Evolutionary conservation across 441 rosid species (phyloP), one percentile per base, ranked within the genome.

Genomic region (Erysimum pusillum): DNA sequence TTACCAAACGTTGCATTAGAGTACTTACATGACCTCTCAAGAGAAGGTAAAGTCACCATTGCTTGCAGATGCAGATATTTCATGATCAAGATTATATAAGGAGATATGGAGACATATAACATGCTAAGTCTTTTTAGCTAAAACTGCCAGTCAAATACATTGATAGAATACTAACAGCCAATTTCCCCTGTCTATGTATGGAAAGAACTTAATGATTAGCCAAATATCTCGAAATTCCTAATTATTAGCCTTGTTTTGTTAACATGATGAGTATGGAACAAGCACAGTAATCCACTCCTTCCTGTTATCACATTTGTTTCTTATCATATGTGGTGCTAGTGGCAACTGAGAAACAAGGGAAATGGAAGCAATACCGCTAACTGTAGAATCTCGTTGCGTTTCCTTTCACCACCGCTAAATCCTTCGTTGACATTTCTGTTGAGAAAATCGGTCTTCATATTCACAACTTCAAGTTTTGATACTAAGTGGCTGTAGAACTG

Each of bases 401-500:
- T 96, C 84, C 86, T 93, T 84, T 96, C 98, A 65, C 98, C 99
- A 10, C 99, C 98, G 71, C 99, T 96, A 75, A 96, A 96, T 34
- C 99, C 99, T 87, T 92, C 99, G 83, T 96, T 93, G 31, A 96
- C 99, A 80, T 96, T 96, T 86, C 99, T 84, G 79, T 91, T 89
- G 36, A 96, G 93, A 80, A 91, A 96, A 83, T 93, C 97, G 0
- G 80, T 88, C 86, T 92, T 90, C 96, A 93, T 93, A 79, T 92
- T 96, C 85, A 96, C 87, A 51, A 84, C 85, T 75, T 86, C 89
- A 12, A 96, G 96, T 81, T 96, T 96, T 41, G 97, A 88, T 72
- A 77, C 85, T 52, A 96, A 65, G 70, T 85, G 87, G 66, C 87
- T 87, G 83, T 83, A 91, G 81, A 96, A 91, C 99, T 91, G 96